phyloP scores from a whole-genome alignment of 2,329 filamentous ascomycete species.

The Zasmidium cellare region DNA sequence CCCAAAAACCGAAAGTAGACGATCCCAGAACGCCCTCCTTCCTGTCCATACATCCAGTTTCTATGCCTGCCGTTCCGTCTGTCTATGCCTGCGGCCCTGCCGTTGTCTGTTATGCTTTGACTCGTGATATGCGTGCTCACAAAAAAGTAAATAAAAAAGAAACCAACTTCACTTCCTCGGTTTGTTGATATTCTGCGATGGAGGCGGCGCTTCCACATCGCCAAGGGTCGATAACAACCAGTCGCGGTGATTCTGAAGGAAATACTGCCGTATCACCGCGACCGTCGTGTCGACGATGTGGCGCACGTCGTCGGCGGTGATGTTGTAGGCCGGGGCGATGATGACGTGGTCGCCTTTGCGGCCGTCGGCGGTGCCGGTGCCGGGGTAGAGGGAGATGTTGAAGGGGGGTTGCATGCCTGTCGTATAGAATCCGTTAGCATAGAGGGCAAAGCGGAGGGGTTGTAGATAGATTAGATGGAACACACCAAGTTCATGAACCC shows the following conservation, averaged over 20 bases:
- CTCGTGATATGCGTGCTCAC: too few relatives aligned
- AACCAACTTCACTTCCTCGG: background rate
- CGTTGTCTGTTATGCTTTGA: too few relatives aligned
- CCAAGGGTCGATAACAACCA: background rate
- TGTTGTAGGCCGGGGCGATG: conserved; percentile 68
- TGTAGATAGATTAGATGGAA: conserved; percentile 4
- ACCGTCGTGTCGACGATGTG: conserved; percentile 54
- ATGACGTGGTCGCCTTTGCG: conserved; percentile 68
- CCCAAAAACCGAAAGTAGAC: too few relatives aligned
- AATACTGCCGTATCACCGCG: conserved; percentile 54
- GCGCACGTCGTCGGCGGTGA: conserved; percentile 58
- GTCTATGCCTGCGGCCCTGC: too few relatives aligned
- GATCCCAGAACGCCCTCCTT: too few relatives aligned
- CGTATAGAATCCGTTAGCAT: background rate
- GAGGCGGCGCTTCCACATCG: background rate
- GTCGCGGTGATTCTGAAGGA: conserved; percentile 22
- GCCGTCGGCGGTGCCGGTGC: conserved; percentile 61
- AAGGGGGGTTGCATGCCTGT: conserved; percentile 44
- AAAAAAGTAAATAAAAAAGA: background rate
- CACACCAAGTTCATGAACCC: conserved; percentile 54
- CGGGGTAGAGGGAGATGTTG: conserved; percentile 64
- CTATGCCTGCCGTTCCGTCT: too few relatives aligned
- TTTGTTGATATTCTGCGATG: too few relatives aligned
- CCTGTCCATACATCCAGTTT: too few relatives aligned
- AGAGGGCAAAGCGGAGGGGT: background rate